Conservation (phyloP, 2,329 filamentous ascomycete species). For the Penicillium expansum region DNA sequence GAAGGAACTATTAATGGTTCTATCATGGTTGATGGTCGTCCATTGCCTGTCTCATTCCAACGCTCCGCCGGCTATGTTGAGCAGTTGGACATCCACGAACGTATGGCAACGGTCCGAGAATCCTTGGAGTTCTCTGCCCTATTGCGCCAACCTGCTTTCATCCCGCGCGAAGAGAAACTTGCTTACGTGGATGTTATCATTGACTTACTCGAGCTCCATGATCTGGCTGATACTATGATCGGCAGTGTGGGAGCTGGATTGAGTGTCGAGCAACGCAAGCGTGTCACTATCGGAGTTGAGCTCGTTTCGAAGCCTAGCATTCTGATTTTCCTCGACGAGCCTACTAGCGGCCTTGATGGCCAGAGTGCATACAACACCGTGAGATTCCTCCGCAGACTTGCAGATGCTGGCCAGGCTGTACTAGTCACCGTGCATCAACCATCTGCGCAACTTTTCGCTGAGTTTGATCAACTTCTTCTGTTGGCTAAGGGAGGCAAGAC, state of each 20-base stretch:
- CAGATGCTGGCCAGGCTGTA: constrained; percentile 64
- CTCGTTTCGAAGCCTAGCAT: constrained; percentile 66
- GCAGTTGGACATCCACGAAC: constrained; percentile 67
- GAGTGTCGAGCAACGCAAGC: constrained; percentile 65
- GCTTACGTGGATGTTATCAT: constrained; percentile 65
- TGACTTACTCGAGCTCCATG: constrained; percentile 60
- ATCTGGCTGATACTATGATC: constrained; percentile 64
- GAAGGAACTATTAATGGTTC: constrained; percentile 61
- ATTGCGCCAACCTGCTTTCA: constrained; percentile 55
- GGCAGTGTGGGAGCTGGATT: constrained; percentile 42
- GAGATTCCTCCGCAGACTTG: constrained; percentile 64
- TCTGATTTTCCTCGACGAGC: constrained; percentile 68
- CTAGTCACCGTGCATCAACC: constrained; percentile 71
- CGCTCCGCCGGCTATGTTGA: constrained; percentile 67
- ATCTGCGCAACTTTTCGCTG: constrained; percentile 62
- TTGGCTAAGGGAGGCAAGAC: constrained; percentile 66
- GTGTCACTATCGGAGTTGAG: constrained; percentile 70
- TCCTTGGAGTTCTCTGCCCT: constrained; percentile 65
- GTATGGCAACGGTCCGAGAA: constrained; percentile 63
- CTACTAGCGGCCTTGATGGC: constrained; percentile 66
- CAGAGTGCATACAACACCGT: constrained; percentile 66
- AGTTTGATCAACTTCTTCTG: constrained; percentile 68
- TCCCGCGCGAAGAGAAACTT: constrained; percentile 58
- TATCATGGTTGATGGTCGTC: constrained; percentile 64
- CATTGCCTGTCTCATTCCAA: constrained; percentile 61